Base-by-base conservation (phyloP, 306 rosid species). In the Rosa lucieae region DNA sequence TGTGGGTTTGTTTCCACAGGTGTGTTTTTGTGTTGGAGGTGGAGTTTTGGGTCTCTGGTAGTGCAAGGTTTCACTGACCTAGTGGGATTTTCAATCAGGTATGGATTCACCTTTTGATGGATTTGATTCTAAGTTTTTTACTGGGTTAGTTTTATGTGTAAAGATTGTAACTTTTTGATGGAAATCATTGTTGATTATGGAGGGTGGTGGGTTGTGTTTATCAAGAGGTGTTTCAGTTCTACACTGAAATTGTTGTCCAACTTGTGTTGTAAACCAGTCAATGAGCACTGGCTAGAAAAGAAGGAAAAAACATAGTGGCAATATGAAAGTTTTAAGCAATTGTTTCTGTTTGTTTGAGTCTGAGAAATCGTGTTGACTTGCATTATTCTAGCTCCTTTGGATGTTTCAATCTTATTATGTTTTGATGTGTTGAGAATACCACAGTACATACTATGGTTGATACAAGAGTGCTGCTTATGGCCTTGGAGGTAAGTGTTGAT, bases 11-110 rank as follows among this genome's bases (percentile, higher is more conserved):
- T 23, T 66, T 82, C 15, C 52, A 42, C 46, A 67, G 76, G 61
- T 72, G 40, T 48, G 18, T 77, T 72, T 61, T 56, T 20, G 37
- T 74, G 67, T 68, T 75, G 78, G 66, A n/a, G 79, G 79, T 65
- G 79, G 17, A 67, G 20, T 46, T 74, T 70, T 2, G 73, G 76
- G 74, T 44, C 44, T 65, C 48, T 65, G 75, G n/a, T 79, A 68
- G 70, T 70, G 78, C 83, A 78, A 73, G 40, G 73, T 65, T 47
- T 79, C 53, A 70, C 67, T 81, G 61, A 52, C 56, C 43, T 11
- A 32, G 37, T 62, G 76, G 80, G 61, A 55, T 76, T 74, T 80
- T 17, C 83, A 37, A 62, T 76, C 84, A 75, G 76, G 83, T 87
- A 65, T 80, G 69, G 20, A 21, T 29, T 70, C 78, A 26, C 21